Percentiles rank a stretch among this genome's conserved stretches.
These are phyloP conservation scores for Fusarium xylarioides DNA, from an alignment of 2,329 filamentous ascomycete species.

Conservation along the genomic window DNA sequence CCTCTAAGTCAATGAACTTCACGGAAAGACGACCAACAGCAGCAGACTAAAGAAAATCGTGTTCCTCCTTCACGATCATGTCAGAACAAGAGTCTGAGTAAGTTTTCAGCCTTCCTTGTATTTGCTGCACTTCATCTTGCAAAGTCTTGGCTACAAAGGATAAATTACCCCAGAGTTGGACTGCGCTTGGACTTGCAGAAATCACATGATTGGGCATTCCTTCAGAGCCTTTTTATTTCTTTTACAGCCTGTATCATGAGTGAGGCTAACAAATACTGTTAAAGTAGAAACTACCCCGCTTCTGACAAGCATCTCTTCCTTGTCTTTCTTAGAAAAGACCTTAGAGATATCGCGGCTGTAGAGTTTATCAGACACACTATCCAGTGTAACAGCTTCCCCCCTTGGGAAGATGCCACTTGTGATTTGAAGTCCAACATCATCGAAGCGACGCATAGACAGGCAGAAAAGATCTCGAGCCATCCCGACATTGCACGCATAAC, in stretches of 20 bases:
- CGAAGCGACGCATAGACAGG: not conserved
- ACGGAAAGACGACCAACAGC: not conserved
- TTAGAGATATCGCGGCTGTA: not conserved
- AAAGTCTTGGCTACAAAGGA: fast-evolving
- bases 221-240: too few species aligned
- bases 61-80: not conserved
- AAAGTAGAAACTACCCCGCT: fast-evolving
- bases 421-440: not conserved
- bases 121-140: fast-evolving
- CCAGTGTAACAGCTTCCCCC: not conserved
- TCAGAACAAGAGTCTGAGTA: not conserved
- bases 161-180: not conserved
- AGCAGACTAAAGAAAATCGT: too few species aligned
- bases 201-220: too few species aligned
- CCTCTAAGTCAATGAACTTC: too few species aligned
- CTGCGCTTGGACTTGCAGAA: not conserved
- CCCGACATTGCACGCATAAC: not conserved
- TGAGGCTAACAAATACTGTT: not conserved
- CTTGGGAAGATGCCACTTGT: not conserved
- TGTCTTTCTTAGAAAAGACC: not conserved
- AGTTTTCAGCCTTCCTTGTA: not conserved
- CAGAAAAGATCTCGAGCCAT: not conserved
- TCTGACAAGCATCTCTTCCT: not conserved
- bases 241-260: too few species aligned
- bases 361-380: not conserved